Base-by-base conservation (phyloP, 371 early-diverging fungal species). In the Batkoa obscura region DNA sequence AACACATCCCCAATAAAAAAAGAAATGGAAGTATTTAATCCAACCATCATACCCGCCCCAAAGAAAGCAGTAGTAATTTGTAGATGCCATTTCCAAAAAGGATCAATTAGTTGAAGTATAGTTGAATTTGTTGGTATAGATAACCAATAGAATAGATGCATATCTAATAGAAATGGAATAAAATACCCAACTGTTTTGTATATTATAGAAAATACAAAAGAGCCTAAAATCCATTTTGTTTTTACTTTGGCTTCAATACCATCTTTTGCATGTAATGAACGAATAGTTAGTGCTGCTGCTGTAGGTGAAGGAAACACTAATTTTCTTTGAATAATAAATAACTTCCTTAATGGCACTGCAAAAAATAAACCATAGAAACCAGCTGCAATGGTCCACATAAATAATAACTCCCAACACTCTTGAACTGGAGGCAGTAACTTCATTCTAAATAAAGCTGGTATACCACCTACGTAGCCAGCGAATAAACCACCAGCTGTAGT, bases 361-460 rank as follows among this genome's bases (percentile, higher is more conserved):
- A 85, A 85, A 68, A 83, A 85, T 35, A 83, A 65, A 57, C 85
- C 85, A 55, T 78, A 83, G 68, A 79, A 79, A 41, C 80, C 78
- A 15, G 78, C 73, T 45, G 72, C 72, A 47, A 74, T 69, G n/a
- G 79, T 72, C 71, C 80, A 81, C 33, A 74, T 61, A 4, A 72
- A 58, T 17, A 72, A 63, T 23, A 69, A 67, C 38, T 67, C 73
- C 35, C 56, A 55, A 69, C 66, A 62, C 74, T 64, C 62, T n/a
- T 65, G 58, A 30, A 71, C 66, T 0, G 64, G 64, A 10, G 66
- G 67, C 71, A 77, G 66, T 17, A 82, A 58, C 4, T 78, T 76
- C 48, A 83, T 66, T 36, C 73, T 73, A 64, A 81, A 84, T 72
- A 83, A 66, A 41, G 85, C 85, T 38, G 85, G 85, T 34, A 84